Percentiles rank a stretch among this genome's conserved stretches.
These are phyloP conservation scores for Daedaleopsis sinensis DNA, from an alignment of 768 basidiomycete species.

Conservation along the genomic window DNA sequence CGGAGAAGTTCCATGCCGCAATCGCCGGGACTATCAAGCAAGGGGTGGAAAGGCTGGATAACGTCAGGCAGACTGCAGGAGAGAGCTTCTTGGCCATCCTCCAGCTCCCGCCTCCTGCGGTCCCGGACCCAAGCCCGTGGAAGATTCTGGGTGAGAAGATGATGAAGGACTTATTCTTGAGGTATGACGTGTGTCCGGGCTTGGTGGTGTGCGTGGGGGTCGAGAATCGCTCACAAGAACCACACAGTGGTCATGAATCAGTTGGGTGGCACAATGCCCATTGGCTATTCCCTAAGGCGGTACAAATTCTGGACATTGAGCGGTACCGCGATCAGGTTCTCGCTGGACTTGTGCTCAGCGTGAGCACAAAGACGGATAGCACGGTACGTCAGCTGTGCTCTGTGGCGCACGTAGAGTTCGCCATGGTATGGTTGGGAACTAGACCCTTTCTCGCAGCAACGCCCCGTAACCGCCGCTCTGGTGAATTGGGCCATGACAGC, in stretches of 20 bases:
- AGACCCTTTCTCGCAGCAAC: constrained; percentile 52
- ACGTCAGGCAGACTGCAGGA: constrained; percentile 83
- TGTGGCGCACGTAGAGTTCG: not conserved
- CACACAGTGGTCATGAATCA: constrained; percentile 37
- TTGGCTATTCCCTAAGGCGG: constrained; percentile 76
- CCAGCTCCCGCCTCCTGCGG: constrained; percentile 45
- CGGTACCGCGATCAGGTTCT: constrained; percentile 67
- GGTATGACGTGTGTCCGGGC: constrained; percentile 36
- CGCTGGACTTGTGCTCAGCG: constrained; percentile 73
- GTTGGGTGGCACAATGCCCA: constrained; percentile 69
- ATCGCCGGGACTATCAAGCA: constrained; percentile 82
- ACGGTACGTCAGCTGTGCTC: constrained; percentile 56
- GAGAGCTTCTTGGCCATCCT: constrained; percentile 58
- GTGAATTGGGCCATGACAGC: constrained; percentile 57
- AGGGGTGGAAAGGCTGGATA: constrained; percentile 88
- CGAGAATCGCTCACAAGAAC: constrained; percentile 2
- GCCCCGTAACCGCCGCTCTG: constrained; percentile 64
- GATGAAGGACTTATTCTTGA: constrained; percentile 55
- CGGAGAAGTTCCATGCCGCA: constrained; percentile 54
- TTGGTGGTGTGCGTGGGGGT: too few species aligned
- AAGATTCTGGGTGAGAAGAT: constrained; percentile 48
- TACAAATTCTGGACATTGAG: constrained; percentile 62
- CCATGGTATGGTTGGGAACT: not conserved
- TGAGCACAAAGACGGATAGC: constrained; percentile 83
- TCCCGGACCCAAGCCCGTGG: constrained; percentile 50